phyloP scores from a whole-genome alignment of 1,139 yeast species.

The Candida sp. region DNA sequence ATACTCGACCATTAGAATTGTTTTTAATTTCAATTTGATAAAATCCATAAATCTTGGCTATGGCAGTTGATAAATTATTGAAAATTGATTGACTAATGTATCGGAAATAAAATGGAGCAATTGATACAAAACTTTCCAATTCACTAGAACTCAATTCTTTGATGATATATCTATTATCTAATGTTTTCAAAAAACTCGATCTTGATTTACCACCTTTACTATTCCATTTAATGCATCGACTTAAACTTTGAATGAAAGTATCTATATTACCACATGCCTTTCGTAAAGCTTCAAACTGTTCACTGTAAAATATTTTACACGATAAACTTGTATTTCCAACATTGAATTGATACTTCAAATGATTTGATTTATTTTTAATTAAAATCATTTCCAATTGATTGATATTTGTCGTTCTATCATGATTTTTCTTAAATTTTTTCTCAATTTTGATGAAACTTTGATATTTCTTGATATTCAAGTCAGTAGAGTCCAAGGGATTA shows the following conservation, averaged over 20 bases:
- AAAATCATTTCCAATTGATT: slow-evolving; percentile 59
- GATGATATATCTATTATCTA: slow-evolving; percentile 85
- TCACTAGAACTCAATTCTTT: slow-evolving; percentile 89
- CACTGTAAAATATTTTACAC: slow-evolving; percentile 93
- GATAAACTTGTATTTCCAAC: slow-evolving; percentile 83
- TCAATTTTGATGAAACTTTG: slow-evolving; percentile 41
- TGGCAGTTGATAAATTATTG: slow-evolving; percentile 90
- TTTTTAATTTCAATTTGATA: slow-evolving; percentile 89
- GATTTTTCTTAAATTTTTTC: slow-evolving; percentile 38
- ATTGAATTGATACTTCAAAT: slow-evolving; percentile 85
- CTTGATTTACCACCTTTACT: slow-evolving; percentile 97
- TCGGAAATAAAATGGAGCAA: slow-evolving; percentile 96
- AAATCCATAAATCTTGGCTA: slow-evolving; percentile 94
- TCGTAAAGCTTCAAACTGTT: slow-evolving; percentile 94
- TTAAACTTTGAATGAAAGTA: slow-evolving; percentile 80
- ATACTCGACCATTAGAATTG: slow-evolving; percentile 67
- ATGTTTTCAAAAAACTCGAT: slow-evolving; percentile 85
- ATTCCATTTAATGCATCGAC: slow-evolving; percentile 95
- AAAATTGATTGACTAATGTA: slow-evolving; percentile 95
- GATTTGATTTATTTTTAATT: slow-evolving; percentile 83
- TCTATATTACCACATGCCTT: slow-evolving; percentile 77
- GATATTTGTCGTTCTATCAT: slow-evolving; percentile 13
- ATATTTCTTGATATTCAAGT: slow-evolving; percentile 25
- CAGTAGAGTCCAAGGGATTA: slow-evolving; percentile 2
- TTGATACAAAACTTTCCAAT: slow-evolving; percentile 87